Evolutionary conservation across 2,329 filamentous ascomycete species (phyloP).

Genomic region (Aspergillus costaricaensis): DNA sequence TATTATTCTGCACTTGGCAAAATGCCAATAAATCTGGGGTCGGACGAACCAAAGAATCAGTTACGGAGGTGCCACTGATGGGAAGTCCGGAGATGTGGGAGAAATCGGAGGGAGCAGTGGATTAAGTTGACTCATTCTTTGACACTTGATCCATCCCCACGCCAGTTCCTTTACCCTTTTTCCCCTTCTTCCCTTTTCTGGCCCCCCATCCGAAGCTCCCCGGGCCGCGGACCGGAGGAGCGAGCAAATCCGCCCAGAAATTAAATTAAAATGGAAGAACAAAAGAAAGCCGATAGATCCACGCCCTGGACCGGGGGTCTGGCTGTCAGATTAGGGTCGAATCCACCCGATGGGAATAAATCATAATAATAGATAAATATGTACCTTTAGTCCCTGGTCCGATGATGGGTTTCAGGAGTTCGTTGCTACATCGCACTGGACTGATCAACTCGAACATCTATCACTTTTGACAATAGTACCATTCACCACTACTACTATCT

Average conservation of each 20-base stretch:
- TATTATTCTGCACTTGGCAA: too few species aligned
- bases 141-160: conserved; percentile 19
- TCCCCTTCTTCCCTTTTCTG: neutral
- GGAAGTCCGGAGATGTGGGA: neutral
- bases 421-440: conserved; percentile 10
- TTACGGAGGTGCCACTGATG: neutral
- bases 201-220: conserved; percentile 26
- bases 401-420: neutral
- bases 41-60: too few species aligned
- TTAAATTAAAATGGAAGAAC: conserved; percentile 5
- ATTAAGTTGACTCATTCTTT: conserved; percentile 13
- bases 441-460: conserved; percentile 9
- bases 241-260: conserved; percentile 4
- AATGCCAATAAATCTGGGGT: too few species aligned
- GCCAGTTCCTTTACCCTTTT: neutral
- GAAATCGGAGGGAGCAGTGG: neutral
- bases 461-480: too few species aligned
- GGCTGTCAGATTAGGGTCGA: conserved; percentile 13
- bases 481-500: too few species aligned
- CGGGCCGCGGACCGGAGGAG: conserved; percentile 22
- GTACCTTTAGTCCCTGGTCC: neutral
- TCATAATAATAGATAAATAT: neutral
- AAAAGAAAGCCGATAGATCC: conserved; percentile 21
- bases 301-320: conserved; percentile 15
- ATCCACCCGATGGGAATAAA: conserved; percentile 6